Base-by-base conservation (phyloP, 371 early-diverging fungal genomes). In the Syncephalis fuscata region DNA sequence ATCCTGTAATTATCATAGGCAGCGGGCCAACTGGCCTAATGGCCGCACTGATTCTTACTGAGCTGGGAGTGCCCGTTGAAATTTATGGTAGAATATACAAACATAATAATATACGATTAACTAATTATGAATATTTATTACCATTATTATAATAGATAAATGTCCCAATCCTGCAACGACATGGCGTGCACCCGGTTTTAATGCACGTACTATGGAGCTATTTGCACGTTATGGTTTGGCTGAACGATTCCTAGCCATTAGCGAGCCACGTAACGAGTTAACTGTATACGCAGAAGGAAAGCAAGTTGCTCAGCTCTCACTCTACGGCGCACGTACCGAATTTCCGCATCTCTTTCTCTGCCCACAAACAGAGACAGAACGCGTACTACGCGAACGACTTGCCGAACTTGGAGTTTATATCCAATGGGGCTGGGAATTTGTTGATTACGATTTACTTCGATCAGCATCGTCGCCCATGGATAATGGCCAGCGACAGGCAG, bases 191-290 rank as follows among this genome's bases (percentile, higher is more conserved):
- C 44, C 57, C 15, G 47, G 52, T 0, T 25, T 58, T 23, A 58
- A 61, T 20, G 56, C 61, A 19, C 55, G 61, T 21, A 58, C 58
- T 1, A 50, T 61, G 44, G 61, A 61, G 54, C 48, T 61, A 37
- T 24, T 61, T 27, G 56, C 51, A 1, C 55, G 52, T 24, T 52
- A 46, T 1, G 56, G 49, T 0, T 39, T 61, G 2, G 48, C 58
- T 15, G 56, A 58, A 38, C 39, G 26, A 14, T 61, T 61, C 49
- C 23, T 55, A 17, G 44, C 24, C 9, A 16, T 49, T 15, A 58
- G 61, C 0, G 52, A 55, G 27, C 58, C 53, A 2, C 51, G 55
- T 42, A 43, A 46, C 0, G 32, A 46, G 14, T 53, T 58, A 26
- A 50, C 55, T 27, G 15, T 55, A 14, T 58, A 58, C 40, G 50